These are phyloP conservation scores for Mortierella sp. DNA, from an alignment of 371 early-diverging fungal species.

Conservation along the genomic window DNA sequence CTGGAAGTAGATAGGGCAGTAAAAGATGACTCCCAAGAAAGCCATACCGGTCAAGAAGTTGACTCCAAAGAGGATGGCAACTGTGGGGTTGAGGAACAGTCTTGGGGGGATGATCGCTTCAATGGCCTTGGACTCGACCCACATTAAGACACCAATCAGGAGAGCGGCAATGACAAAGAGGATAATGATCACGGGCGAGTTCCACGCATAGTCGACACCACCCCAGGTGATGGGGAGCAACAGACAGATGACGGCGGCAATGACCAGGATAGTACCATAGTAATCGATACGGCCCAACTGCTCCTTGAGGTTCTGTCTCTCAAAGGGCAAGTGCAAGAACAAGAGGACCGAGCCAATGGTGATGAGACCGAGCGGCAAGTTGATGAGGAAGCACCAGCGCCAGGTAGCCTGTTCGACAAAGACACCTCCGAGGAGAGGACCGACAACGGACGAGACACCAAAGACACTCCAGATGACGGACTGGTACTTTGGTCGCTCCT, in stretches of 20 bases:
- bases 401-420: slow-evolving; percentile 61
- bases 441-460: slow-evolving; percentile 67
- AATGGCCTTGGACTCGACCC: slow-evolving; percentile 58
- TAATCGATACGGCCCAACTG: slow-evolving; percentile 66
- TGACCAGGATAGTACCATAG: slow-evolving; percentile 63
- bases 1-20: slow-evolving; percentile 85
- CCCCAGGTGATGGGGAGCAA: slow-evolving; percentile 71
- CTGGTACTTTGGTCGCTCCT: slow-evolving; percentile 76
- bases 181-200: slow-evolving; percentile 61
- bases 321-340: slow-evolving; percentile 63
- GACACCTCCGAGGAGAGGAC: slow-evolving; percentile 65
- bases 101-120: slow-evolving; percentile 70
- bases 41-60: slow-evolving; percentile 69
- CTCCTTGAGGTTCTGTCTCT: slow-evolving; percentile 52
- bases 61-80: slow-evolving; percentile 59
- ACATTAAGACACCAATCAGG: slow-evolving; percentile 46
- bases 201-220: slow-evolving; percentile 67
- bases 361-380: slow-evolving; percentile 67
- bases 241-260: slow-evolving; percentile 62
- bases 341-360: slow-evolving; percentile 60
- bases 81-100: slow-evolving; percentile 64
- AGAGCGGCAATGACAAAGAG: slow-evolving; percentile 59
- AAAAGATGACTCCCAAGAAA: slow-evolving; percentile 69
- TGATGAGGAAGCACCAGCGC: slow-evolving; percentile 71
- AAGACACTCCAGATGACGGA: slow-evolving; percentile 70